Base-by-base conservation (phyloP, 2,329 filamentous ascomycete genomes). In the Penicillium sp. region DNA sequence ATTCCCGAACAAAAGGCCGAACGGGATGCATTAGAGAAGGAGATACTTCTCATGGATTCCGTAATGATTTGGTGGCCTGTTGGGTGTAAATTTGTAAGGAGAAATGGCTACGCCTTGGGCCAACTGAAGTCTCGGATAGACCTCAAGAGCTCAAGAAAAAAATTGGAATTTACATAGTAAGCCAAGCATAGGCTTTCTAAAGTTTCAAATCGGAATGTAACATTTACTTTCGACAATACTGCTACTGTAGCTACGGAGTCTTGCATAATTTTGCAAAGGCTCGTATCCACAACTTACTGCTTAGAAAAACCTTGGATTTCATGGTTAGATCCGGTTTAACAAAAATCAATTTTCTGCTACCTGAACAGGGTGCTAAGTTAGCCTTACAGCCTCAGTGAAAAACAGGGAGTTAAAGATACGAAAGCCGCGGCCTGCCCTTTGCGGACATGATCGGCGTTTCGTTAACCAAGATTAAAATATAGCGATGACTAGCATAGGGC, bases 81-180 rank as follows among this genome's bases (percentile, higher is more conserved):
- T 30, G 33, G n/a, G 26, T 47, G 54, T 21, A 51, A 47, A 14
- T 56, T 51, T 46, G 11, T 51, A 5, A 33, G 61, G 60, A 8
- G 20, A 52, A 40, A 56, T 47, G 24, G 30, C 47, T 6, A 51
- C 12, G 12, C 47, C 47, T 16, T 56, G 54, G 54, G 42, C 33
- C 20, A 8, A 23, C 5, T 55, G 16, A 35, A 2, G n/a, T 6
- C 5, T n/a, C 14, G 14, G 9, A 21, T 24, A 49, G 38, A 24
- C 16, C 11, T 42, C 23, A n/a, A 24, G n/a, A n/a, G n/a, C n/a
- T n/a, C n/a, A n/a, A n/a, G n/a, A n/a, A n/a, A n/a, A n/a, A n/a
- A n/a, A n/a, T n/a, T n/a, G n/a, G n/a, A 46, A 24, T 18, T 16
- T 12, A 5, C 12, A 23, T 18, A 23, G 20, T 16, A 21, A 16